Base-by-base conservation (phyloP, 2,329 filamentous ascomycete genomes). In the Cladosporium sphaerospermum region DNA sequence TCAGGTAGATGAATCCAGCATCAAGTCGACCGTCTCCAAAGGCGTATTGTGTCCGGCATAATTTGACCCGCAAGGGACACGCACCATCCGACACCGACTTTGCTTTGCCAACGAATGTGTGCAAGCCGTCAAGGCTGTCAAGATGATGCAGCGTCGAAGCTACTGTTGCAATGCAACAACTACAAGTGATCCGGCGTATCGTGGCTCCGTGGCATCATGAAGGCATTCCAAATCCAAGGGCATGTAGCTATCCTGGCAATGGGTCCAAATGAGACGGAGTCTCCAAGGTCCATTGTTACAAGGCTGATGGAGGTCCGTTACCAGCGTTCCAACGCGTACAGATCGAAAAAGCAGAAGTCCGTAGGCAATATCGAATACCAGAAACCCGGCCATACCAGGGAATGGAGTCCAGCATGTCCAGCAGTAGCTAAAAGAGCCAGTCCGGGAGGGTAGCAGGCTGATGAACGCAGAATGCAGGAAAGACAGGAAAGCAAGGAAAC, bases 31-130 rank as follows among this genome's bases (percentile, higher is more conserved):
- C 23, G 7, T 28, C 5, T 28, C 23, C 23, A 28, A 5, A 28
- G 23, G 23, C 23, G 23, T 28, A 28, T 28, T 28, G 23, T 28
- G 7, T 39, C 36, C 36, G 16, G 36, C 36, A 39, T 3, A 14
- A 39, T 18, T 8, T 14, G n/a, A 39, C 36, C n/a, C n/a, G 36
- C 36, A 16, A 14, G 36, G 18, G 36, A 45, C 32, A 45, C 19
- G 23, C 28, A 45, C 13, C 18, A 31, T 18, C 23, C 40, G 40
- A 36, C 40, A 11, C 40, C 40, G 40, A 51, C 48, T 51, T 51
- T 37, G 39, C 48, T 44, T 49, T 43, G 48, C 48, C 48, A 51
- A 44, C 48, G 32, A 28, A 51, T 51, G 48, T 51, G 48, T 51
- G 32, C 48, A 43, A 51, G 48, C 48, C 19, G 48, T 51, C 48